A percentile compares a stretch with the other conserved stretches of the same genome.
Evolutionary conservation across 345 rosid species (phyloP).

Genomic region (Gossypium anomalum): DNA sequence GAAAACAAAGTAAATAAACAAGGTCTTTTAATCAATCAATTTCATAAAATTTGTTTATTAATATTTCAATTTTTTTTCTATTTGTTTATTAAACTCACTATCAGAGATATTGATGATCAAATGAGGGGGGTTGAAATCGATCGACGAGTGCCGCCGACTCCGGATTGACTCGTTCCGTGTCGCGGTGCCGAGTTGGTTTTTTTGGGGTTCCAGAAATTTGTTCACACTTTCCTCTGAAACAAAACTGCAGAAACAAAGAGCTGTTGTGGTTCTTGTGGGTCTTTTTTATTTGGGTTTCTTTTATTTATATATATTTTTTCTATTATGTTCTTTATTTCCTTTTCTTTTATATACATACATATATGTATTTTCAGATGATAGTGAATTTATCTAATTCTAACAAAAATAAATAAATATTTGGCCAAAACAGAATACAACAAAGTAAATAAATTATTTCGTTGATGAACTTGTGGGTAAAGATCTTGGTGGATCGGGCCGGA

Average conservation of each 20-base stretch:
- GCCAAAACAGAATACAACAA: too few species aligned
- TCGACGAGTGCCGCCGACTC: conserved; percentile 7
- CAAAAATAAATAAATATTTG: neutral
- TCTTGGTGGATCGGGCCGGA: too few species aligned
- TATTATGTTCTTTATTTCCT: neutral
- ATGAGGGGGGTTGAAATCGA: neutral
- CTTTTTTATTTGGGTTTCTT: neutral
- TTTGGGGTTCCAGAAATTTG: conserved; percentile 6
- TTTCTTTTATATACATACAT: neutral
- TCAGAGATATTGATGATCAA: neutral
- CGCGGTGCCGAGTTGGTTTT: conserved; percentile 6
- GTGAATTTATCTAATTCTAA: too few species aligned
- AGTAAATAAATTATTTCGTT: neutral
- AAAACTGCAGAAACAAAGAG: neutral
- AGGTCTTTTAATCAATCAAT: neutral
- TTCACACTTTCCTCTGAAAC: neutral
- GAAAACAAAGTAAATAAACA: neutral
- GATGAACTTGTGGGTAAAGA: too few species aligned
- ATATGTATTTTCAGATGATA: too few species aligned
- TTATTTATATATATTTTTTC: neutral
- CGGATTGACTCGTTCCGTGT: conserved; percentile 10
- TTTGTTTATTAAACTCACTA: neutral
- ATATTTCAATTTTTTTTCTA: neutral
- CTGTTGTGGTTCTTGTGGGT: neutral
- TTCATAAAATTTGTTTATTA: neutral